phyloP scores from a whole-genome alignment of 2,329 filamentous ascomycete species.

The Incumbomyces delicatus region DNA sequence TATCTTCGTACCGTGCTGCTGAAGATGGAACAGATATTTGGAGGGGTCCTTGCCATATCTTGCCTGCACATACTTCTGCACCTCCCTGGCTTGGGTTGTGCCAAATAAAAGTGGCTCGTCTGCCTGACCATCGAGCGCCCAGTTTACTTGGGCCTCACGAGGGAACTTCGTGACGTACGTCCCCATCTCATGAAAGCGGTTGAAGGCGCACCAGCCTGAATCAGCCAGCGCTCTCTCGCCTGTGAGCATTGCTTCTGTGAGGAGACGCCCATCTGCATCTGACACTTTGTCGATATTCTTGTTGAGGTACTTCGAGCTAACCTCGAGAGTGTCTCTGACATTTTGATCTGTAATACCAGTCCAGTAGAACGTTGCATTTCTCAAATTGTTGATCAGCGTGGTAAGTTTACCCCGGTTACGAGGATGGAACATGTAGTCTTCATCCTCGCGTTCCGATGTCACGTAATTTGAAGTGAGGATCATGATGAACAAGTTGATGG shows the following conservation, averaged over 20 bases:
- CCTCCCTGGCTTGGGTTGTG: slow-evolving; percentile 45
- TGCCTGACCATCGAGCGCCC: slow-evolving; percentile 52
- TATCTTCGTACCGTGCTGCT: slow-evolving; percentile 32
- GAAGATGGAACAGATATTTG: slow-evolving; percentile 33
- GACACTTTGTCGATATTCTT: slow-evolving; percentile 52
- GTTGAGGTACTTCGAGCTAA: slow-evolving; percentile 56
- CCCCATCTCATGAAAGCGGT: slow-evolving; percentile 65
- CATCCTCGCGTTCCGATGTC: slow-evolving; percentile 72
- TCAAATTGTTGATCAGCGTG: slow-evolving; percentile 64
- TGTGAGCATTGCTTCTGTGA: slow-evolving; percentile 56
- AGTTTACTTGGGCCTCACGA: slow-evolving; percentile 47
- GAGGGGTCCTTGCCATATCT: slow-evolving; percentile 17
- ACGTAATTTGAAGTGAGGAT: slow-evolving; percentile 78
- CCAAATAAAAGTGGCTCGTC: slow-evolving; percentile 46
- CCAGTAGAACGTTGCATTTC: slow-evolving; percentile 79
- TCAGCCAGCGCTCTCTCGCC: slow-evolving; percentile 53
- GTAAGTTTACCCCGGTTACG: slow-evolving; percentile 58
- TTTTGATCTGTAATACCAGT: slow-evolving; percentile 57
- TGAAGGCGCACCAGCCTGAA: slow-evolving; percentile 55
- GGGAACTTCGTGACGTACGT: slow-evolving; percentile 62
- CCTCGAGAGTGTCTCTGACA: slow-evolving; percentile 54
- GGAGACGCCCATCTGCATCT: slow-evolving; percentile 48
- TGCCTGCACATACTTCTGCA: slow-evolving; percentile 44
- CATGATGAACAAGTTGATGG: slow-evolving; percentile 74
- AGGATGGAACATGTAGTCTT: slow-evolving; percentile 81